Evolutionary conservation across 2,329 filamentous ascomycete species (phyloP).

Genomic region (Diaporthe aspalathi): DNA sequence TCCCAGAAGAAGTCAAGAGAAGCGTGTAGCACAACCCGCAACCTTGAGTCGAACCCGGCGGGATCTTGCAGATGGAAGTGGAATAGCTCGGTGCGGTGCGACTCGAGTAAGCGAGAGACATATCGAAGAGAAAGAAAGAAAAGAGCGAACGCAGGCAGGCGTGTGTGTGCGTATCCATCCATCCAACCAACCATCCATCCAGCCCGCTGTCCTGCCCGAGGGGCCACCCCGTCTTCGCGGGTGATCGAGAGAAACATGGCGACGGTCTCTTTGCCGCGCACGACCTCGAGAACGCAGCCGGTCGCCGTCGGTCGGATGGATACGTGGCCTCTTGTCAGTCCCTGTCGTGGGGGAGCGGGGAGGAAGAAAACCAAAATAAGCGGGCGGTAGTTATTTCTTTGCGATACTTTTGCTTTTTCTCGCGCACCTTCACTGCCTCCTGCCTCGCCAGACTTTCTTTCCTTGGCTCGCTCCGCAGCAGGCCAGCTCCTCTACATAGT

Average conservation of each 20-base stretch:
- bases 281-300: neutral
- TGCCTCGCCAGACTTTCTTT: neutral
- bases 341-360: no score
- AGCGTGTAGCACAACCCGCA: conserved; percentile 31
- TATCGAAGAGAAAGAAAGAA: neutral
- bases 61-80: conserved; percentile 21
- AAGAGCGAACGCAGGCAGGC: neutral
- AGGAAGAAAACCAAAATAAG: neutral
- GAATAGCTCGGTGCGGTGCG: conserved; percentile 30
- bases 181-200: no score
- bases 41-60: conserved; percentile 31
- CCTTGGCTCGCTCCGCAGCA: conserved; percentile 9
- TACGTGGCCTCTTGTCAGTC: conserved; percentile 20
- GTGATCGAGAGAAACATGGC: neutral
- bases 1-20: neutral
- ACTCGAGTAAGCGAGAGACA: conserved; percentile 38
- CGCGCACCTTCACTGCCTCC: neutral
- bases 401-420: neutral
- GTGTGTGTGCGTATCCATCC: conserved; percentile 4
- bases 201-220: neutral
- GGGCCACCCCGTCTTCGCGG: no score
- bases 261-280: conserved; percentile 27
- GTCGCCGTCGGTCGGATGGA: conserved; percentile 15
- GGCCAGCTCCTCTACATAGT: no score
- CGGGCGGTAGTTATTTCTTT: neutral